Conservation (phyloP, 768 basidiomycete species). For the Piloderma croceum region DNA sequence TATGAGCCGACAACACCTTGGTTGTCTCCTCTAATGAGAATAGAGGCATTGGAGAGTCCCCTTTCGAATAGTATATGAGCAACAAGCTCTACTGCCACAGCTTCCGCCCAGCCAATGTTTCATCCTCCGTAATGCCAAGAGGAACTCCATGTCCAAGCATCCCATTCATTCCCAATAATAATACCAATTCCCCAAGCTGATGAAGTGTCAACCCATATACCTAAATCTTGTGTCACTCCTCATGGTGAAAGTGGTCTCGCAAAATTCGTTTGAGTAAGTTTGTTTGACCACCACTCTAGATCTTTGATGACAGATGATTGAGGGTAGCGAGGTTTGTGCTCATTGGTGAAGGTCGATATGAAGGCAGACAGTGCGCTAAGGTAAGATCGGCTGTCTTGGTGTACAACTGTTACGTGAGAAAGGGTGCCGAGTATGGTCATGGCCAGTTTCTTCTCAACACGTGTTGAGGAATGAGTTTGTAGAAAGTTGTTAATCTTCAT, state of each 20-base stretch:
- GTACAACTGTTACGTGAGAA: no score
- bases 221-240: constrained; percentile 6
- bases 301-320: constrained; percentile 19
- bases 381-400: no score
- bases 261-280: no score
- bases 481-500: no score
- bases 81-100: constrained; percentile 19
- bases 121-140: no score
- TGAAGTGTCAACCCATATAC: constrained; percentile 32
- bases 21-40: no score
- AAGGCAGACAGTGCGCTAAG: constrained; percentile 26
- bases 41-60: no score
- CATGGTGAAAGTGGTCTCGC: constrained; percentile 11
- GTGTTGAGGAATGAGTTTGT: no score
- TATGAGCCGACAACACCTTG: no score
- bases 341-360: constrained; percentile 18
- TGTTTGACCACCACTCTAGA: constrained; percentile 28
- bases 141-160: constrained; percentile 24
- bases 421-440: no score
- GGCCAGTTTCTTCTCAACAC: no score
- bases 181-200: constrained; percentile 37
- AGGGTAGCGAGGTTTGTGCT: constrained; percentile 11
- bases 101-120: constrained; percentile 25
- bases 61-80: constrained; percentile 1
- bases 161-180: constrained; percentile 23